Base-by-base conservation (phyloP, 2,329 filamentous ascomycete genomes). In the Cladorrhinum sp. region DNA sequence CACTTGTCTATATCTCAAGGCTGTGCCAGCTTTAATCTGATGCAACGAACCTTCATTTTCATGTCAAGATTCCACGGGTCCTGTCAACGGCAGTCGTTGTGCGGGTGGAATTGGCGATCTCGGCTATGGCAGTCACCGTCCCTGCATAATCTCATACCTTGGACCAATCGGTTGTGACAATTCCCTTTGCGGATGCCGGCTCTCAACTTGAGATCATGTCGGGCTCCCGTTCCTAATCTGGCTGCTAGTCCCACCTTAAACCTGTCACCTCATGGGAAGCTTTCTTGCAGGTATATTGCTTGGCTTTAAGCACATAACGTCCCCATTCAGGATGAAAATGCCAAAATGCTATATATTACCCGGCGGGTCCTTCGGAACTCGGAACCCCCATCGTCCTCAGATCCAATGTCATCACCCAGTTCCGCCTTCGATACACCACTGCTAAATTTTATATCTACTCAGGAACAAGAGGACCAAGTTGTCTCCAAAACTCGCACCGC, bases 401-500 rank as follows among this genome's bases (percentile, higher is more conserved):
- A 45, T n/a, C 8, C 18, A 10, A 18, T 22, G 16, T 45, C 16
- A 45, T 16, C 18, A 45, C 18, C n/a, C 18, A 13, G 7, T 13
- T 32, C 41, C 18, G 25, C 13, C 7, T 41, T 36, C 9, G 24
- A 7, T 10, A 20, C 3, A 36, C 10, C 8, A 36, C 6, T 7
- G 50, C 13, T 2, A 13, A 53, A 53, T 32, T 2, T 23, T 16
- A 41, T 16, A 16, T 24, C 23, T 53, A 64, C 38, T 62, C 55
- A 5, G 62, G 64, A 4, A 65, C 56, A 51, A 57, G 53, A 12
- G 52, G 55, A 24, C 62, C 50, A 1, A 65, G 7, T 10, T 50
- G 16, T 25, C 50, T 64, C 64, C 64, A 67, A 45, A 67, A 60
- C 9, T 64, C 58, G 23, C 66, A 67, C 20, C 66, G 41, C 41